These are phyloP conservation scores for Aspergillus nidulans DNA, from an alignment of 495 filamentous ascomycete genomes.

Conservation along the genomic window DNA sequence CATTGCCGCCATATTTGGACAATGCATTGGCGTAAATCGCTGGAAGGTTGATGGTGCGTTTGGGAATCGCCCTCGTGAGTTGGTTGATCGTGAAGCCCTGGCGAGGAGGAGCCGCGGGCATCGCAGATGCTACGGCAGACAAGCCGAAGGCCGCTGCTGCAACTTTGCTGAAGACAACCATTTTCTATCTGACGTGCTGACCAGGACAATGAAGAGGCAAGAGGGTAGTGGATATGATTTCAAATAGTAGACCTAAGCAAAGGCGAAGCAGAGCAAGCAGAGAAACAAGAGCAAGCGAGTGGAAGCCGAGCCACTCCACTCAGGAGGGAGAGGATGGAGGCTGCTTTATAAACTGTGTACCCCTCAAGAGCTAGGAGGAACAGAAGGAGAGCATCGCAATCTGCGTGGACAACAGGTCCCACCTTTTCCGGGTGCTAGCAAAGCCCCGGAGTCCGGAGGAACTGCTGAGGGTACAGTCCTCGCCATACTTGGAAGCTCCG, in stretches of 20 bases:
- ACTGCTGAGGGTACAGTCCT: neutral
- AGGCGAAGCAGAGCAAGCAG: no score
- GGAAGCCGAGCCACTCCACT: neutral
- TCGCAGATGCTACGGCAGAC: constrained; percentile 30
- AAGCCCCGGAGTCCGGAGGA: neutral
- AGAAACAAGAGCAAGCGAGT: neutral
- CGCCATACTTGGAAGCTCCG: neutral
- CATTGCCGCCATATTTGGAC: constrained; percentile 39
- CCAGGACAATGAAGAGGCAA: neutral
- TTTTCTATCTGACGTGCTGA: constrained; percentile 18
- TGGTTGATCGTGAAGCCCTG: constrained; percentile 43
- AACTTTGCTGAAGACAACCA: constrained; percentile 43
- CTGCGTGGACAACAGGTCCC: neutral
- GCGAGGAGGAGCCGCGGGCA: constrained; percentile 23
- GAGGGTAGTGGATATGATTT: neutral
- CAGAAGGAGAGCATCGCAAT: neutral
- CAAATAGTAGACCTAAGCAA: neutral
- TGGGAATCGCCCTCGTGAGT: constrained; percentile 22
- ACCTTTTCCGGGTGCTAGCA: constrained; percentile 3
- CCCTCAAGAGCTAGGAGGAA: neutral
- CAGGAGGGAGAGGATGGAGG: neutral
- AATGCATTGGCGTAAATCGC: constrained; percentile 36
- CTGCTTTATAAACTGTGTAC: constrained; percentile 7
- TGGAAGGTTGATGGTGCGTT: constrained; percentile 37
- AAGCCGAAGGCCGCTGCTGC: constrained; percentile 29